A percentile compares a stretch with the other conserved stretches of the same genome.
Conservation (phyloP, 257 asterid genomes). For the Solanum sejunctum region DNA sequence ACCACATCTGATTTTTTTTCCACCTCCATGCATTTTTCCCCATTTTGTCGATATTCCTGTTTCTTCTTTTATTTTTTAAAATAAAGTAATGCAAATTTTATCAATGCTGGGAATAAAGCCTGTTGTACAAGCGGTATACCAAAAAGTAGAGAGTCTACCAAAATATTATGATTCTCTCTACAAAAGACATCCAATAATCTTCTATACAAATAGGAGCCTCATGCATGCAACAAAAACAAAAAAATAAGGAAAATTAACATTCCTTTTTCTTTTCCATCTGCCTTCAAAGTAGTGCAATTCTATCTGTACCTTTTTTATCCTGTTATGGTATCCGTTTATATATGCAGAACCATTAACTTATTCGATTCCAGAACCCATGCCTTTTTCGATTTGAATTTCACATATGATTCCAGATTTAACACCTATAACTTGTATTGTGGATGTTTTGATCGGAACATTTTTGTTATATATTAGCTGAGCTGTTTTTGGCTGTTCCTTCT, state of each 20-base stretch:
- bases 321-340: neutral
- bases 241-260: neutral
- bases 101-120: neutral
- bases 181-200: neutral
- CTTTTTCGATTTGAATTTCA: neutral
- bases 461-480: neutral
- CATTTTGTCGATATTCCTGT: neutral
- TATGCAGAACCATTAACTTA: neutral
- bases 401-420: neutral
- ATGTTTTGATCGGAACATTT: neutral
- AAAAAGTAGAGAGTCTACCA: neutral
- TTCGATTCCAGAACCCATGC: neutral
- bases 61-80: neutral
- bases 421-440: neutral
- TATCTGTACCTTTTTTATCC: neutral
- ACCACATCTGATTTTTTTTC: neutral
- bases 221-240: neutral
- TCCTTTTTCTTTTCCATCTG: neutral
- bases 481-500: conserved; percentile 5
- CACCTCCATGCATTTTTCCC: neutral
- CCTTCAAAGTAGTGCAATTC: neutral
- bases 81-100: neutral
- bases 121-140: neutral
- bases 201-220: neutral
- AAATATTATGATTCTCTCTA: neutral